Evolutionary conservation across 2,329 filamentous ascomycete genomes (phyloP), one percentile per base, ranked within the genome.

Genomic region (Falciphora oryzae): DNA sequence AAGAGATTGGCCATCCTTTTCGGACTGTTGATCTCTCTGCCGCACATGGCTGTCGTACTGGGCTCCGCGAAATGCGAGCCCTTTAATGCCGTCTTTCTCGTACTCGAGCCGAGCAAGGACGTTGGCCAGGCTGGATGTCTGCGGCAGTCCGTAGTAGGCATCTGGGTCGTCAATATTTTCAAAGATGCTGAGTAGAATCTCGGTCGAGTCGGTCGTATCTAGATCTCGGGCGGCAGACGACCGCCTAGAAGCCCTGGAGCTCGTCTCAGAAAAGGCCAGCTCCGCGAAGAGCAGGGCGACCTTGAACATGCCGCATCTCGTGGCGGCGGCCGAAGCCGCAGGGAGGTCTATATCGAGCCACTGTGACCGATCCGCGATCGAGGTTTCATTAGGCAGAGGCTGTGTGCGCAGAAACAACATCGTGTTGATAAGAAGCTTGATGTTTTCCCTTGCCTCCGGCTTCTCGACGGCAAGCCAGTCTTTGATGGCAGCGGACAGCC

Each of bases 131-230:
- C 88, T 93, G 8, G 92, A 85, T 57, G 86, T 85, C 74, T 96
- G 90, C 57, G 91, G 86, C 10, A 97, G 83, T 4, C 95, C 96
- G 73, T 99, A 99, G 74, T 96, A 99, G 0, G 93, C 89, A 74
- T 99, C 95, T 1, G 93, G 94, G 71, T 99, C 96, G 72, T 97
- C 93, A 60, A 99, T 90, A 66, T 92, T 94, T 72, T 92, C 90
- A 74, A 95, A 99, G 3, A 99, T 93, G 0, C 85, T 81, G 59
- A 97, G 82, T 16, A 98, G 80, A 1, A 96, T 81, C 35, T 91
- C 86, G 4, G 85, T 82, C 8, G 91, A 84, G 31, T 87, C 78
- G 60, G 80, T 73, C 68, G 63, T 28, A 3, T 75, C 74, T 1
- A 68, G 59, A 0, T 83, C 78, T 68, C 79, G 80, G 61, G 80